Base-by-base conservation (phyloP, 176 grass and related monocot genomes). In the Pontederia crassipes region DNA sequence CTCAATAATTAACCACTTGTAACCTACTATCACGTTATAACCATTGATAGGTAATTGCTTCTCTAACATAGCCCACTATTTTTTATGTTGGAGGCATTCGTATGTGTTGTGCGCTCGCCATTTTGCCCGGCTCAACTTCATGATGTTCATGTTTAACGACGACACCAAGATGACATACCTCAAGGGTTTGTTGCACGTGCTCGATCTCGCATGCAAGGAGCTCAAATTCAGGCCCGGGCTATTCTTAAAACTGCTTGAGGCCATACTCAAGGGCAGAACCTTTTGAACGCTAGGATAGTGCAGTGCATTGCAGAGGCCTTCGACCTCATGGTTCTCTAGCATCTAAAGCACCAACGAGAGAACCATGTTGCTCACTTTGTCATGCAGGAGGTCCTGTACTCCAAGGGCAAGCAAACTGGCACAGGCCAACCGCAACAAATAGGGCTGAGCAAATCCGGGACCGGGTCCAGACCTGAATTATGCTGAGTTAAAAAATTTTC, bases 181-280 rank as follows among this genome's bases (percentile, higher is more conserved):
- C 29, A 84, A 66, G 84, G 71, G 77, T 18, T 83, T 76, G 1
- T 77, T 89, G 9, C 67, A 65, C 29, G 80, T 64, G 0, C 35
- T 98, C 14, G 77, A 98, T 18, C 53, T 71, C 48, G 93, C 93
- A 0, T 88, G 93, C 77, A 83, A 88, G 79, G 93, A 98, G 58
- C 53, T 98, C 57, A 86, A 79, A 77, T 4, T 35, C 29, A 35
- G 29, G 29, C 29, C 29, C 3, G 29, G 29, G 29, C 4, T 35
- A 4, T 35, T 35, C 29, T 76, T 88, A 20, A 98, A 98, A 56
- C 79, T 98, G n/a, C 87, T 98, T 0, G 93, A 98, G 74, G 93
- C 93, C 4, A 88, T 98, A 51, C 84, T 98, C 67, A 98, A 98
- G 79, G 93, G 87, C 12, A 87, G 93, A 98, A 98, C 16, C 72